These are phyloP conservation scores for Phytophthora sansomeana DNA, from an alignment of 352 stramenopile species.

Conservation along the genomic window DNA sequence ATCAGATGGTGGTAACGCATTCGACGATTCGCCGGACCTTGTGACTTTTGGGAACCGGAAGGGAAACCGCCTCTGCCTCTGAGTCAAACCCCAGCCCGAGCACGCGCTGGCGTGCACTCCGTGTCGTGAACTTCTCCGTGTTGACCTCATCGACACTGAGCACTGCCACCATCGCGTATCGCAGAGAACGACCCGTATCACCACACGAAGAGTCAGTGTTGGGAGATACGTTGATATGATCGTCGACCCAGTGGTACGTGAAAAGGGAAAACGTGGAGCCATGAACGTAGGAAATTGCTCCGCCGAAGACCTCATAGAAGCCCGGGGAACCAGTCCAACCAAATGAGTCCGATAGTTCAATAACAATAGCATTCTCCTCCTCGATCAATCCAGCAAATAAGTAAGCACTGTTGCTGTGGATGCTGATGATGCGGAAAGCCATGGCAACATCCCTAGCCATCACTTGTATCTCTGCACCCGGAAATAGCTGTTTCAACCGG, in stretches of 20 bases:
- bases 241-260: slow-evolving; percentile 24
- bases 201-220: too few relatives aligned
- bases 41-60: too few relatives aligned
- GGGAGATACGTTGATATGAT: slow-evolving; percentile 24
- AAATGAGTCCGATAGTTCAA: slow-evolving; percentile 15
- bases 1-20: too few relatives aligned
- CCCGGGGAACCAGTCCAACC: slow-evolving; percentile 16
- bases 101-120: too few relatives aligned
- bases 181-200: too few relatives aligned
- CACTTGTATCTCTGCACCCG: not conserved
- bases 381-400: slow-evolving; percentile 14
- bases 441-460: slow-evolving; percentile 11
- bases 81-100: too few relatives aligned
- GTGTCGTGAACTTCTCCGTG: too few relatives aligned
- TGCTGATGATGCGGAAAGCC: slow-evolving; percentile 10
- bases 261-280: not conserved
- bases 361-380: slow-evolving; percentile 19
- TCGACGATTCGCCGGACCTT: too few relatives aligned
- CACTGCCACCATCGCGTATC: too few relatives aligned
- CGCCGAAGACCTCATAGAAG: slow-evolving; percentile 23
- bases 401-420: slow-evolving; percentile 21
- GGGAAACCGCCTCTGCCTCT: too few relatives aligned
- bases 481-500: not conserved
- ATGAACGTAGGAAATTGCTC: slow-evolving; percentile 8
- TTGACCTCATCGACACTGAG: too few relatives aligned